Conservation (phyloP, 2,329 filamentous ascomycete genomes). For the Macrophomina phaseolina region DNA sequence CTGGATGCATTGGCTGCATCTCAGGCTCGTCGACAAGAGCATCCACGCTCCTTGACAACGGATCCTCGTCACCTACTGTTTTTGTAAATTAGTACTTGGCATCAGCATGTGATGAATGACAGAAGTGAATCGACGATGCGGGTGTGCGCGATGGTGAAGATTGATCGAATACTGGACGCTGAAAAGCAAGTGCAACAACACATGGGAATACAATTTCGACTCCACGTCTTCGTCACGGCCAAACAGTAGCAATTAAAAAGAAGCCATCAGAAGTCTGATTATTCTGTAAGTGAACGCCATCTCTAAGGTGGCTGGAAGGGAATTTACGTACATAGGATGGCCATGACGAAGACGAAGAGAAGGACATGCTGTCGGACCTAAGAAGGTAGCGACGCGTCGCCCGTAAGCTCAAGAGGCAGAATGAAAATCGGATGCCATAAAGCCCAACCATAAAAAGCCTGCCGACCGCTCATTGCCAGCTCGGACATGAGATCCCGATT, state of each 20-base stretch:
- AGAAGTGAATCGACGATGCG: constrained; percentile 24
- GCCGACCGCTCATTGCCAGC: constrained; percentile 29
- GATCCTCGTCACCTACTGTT: constrained; percentile 26
- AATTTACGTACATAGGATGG: constrained; percentile 51
- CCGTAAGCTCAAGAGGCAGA: constrained; percentile 35
- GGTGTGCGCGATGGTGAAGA: constrained; percentile 21
- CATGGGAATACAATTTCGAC: neutral
- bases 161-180: constrained; percentile 29
- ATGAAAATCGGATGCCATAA: constrained; percentile 27
- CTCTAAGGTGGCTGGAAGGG: constrained; percentile 45
- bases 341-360: constrained; percentile 54
- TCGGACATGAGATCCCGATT: constrained; percentile 27
- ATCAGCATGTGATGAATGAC: neutral
- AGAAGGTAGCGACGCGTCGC: constrained; percentile 42
- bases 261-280: constrained; percentile 49
- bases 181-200: constrained; percentile 15
- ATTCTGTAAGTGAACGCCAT: constrained; percentile 47
- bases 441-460: constrained; percentile 32
- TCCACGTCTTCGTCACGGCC: constrained; percentile 48
- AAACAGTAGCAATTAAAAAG: constrained; percentile 36
- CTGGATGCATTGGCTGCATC: constrained; percentile 39
- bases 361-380: constrained; percentile 43
- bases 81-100: constrained; percentile 49
- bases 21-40: constrained; percentile 67
- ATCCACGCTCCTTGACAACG: constrained; percentile 64